Evolutionary conservation across 2,329 filamentous ascomycete genomes (phyloP), one percentile per base, ranked within the genome.

Genomic region (Teratosphaeria zuluensis): DNA sequence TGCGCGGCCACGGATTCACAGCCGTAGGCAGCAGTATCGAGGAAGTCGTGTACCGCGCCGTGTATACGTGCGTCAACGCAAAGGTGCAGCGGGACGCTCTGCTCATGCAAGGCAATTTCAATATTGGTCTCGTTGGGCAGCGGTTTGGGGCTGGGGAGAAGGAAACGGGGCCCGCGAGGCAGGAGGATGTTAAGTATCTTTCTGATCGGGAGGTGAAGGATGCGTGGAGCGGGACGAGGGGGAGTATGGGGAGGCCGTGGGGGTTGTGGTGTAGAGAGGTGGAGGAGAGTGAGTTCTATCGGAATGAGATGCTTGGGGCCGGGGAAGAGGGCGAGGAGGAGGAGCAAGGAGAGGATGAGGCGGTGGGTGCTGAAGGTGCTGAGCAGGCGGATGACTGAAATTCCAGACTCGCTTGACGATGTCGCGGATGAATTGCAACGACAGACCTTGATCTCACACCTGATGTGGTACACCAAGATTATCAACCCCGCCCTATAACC

Each of bases 1-100:
- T 78, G 68, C 75, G 76, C 56, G 72, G 73, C 1, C 77, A 79
- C 60, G 77, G 77, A 28, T 78, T 79, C 60, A 76, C 75, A 1
- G 74, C 72, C 11, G 66, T 73, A 0, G 77, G 74, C 0, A 65
- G 68, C 2, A 69, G 70, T 8, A 75, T 79, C 57, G 73, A 77
- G 63, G 75, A 77, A 62, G 75, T 72, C 0, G 77, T 79, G 0
- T 77, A 73, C 60, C 73, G 76, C 56, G 73, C 76, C 1, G 73
- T 78, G 21, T 78, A 75, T 62, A 77, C 75, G 1, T 68, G 65
- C 56, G 60, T 62, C 3, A 73, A 73, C 46, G 76, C 77, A 1
- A 69, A 72, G 54, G 66, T 73, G 7, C 76, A 78, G 59, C 76
- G 72, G 1, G 68, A 69, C 1, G 74, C 75, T 2, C 21, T 71